A percentile compares a stretch with the other conserved stretches of the same genome.
Evolutionary conservation across 352 stramenopile genomes (phyloP).

Genomic region (Globisporangium nodosum): DNA sequence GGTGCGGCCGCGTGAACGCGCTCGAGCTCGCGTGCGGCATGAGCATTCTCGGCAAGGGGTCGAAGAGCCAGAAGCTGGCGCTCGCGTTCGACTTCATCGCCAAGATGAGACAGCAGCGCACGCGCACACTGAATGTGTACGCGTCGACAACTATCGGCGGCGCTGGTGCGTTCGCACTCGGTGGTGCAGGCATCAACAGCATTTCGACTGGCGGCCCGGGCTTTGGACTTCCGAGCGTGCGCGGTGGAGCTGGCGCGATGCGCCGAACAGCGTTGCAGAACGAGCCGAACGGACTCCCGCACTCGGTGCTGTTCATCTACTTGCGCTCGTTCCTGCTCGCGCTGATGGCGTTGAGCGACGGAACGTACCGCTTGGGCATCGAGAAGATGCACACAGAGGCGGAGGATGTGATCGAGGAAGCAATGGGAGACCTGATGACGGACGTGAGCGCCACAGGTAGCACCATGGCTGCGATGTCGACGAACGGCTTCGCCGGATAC

Average conservation of each 20-base stretch:
- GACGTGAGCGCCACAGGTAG: constrained; percentile 58
- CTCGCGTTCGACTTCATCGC: constrained; percentile 86
- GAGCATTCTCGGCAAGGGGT: constrained; percentile 79
- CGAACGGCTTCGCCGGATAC: constrained; percentile 49
- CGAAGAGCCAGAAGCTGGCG: constrained; percentile 84
- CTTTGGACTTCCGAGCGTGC: constrained; percentile 57
- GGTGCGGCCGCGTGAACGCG: constrained; percentile 72
- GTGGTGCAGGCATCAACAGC: constrained; percentile 29
- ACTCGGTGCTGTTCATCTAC: constrained; percentile 84
- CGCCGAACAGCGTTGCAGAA: constrained; percentile 31
- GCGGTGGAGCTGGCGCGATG: constrained; percentile 28
- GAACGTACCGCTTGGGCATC: constrained; percentile 71
- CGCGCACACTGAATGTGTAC: constrained; percentile 69
- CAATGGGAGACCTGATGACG: constrained; percentile 80
- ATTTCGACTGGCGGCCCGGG: constrained; percentile 40
- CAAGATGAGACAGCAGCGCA: constrained; percentile 73
- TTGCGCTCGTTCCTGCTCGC: constrained; percentile 78
- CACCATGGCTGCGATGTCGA: constrained; percentile 6
- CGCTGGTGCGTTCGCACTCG: constrained; percentile 17
- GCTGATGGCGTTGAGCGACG: constrained; percentile 83
- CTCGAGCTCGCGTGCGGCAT: constrained; percentile 82
- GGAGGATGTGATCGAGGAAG: constrained; percentile 84
- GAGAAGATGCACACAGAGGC: constrained; percentile 86
- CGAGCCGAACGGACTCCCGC: constrained; percentile 59
- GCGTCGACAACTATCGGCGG: constrained; percentile 24